A percentile compares a stretch with the other conserved stretches of the same genome.
Conservation (phyloP, 192 early-diverging fungal genomes). For the Pilaira anomala region DNA sequence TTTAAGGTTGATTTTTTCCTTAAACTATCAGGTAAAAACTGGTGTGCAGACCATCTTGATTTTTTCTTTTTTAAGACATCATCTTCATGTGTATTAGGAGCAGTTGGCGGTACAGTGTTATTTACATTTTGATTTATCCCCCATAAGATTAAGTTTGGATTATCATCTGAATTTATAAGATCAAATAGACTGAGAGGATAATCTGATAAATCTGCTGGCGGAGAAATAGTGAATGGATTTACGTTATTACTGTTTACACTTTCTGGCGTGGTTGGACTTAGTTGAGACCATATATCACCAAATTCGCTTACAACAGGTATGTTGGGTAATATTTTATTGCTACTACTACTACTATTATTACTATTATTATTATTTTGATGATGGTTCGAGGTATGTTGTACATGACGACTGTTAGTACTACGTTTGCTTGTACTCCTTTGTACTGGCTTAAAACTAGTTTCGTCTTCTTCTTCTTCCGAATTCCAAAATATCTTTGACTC, state of each 20-base stretch:
- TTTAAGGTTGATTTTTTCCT: background rate
- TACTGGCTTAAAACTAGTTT: constrained; percentile 8
- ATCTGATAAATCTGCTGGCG: constrained; percentile 26
- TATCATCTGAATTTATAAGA: constrained; percentile 27
- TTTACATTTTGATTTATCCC: constrained; percentile 28
- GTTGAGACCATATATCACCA: constrained; percentile 8
- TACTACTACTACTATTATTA: background rate
- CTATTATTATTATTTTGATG: background rate
- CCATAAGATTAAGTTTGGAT: constrained; percentile 36
- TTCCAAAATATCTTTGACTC: constrained; percentile 19
- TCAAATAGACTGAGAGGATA: constrained; percentile 37
- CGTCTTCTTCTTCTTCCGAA: constrained; percentile 4
- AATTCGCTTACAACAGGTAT: constrained; percentile 15
- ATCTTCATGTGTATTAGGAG: background rate
- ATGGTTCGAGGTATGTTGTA: background rate
- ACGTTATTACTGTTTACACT: background rate
- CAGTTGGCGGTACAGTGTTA: constrained; percentile 2
- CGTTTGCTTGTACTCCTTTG: constrained; percentile 4
- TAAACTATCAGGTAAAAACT: background rate
- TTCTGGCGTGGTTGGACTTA: background rate
- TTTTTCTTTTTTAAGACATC: constrained; percentile 2
- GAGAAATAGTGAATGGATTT: constrained; percentile 6
- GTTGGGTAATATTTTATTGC: constrained; percentile 6
- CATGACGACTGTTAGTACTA: too few species aligned
- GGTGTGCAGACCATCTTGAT: constrained; percentile 6